Evolutionary conservation across 805 yeast genomes (phyloP), one percentile per base, ranked within the genome.

Genomic region (Diddensiella santjacobensis): DNA sequence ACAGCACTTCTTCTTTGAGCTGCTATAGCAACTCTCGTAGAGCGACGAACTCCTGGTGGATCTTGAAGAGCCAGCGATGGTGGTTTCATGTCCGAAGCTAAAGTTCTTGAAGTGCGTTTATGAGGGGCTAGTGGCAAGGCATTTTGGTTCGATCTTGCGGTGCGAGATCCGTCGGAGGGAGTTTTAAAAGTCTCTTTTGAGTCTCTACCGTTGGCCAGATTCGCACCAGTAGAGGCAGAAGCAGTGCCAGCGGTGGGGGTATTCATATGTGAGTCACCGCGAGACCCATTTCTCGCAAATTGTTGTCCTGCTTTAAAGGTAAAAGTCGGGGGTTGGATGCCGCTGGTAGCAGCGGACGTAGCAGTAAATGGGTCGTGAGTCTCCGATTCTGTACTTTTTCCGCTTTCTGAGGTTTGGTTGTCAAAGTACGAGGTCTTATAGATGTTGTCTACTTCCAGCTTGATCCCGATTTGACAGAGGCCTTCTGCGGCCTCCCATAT

Each of bases 401-500:
- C 8, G 13, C 20, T 5, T 17, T 15, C 15, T 26, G 15, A 17
- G 29, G 31, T 8, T 44, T 45, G 5, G 33, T 22, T 26, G n/a
- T 45, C 47, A 29, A 48, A 36, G 23, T 35, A 44, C 15, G 48
- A 46, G 15, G 45, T 33, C 35, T 54, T 52, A 42, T 61, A 70
- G 15, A 68, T 51, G 40, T 61, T 54, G 8, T 77, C 77, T 3
- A 83, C 79, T 49, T 80, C 78, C 17, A 88, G 74, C 49, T 77
- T 77, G 17, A 84, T 87, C 10, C 95, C 93, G 67, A 84, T 69
- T 42, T 74, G 72, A 58, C 88, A 80, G 42, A 93, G 69, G 38
- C 83, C 82, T 55, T 83, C 87, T 54, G 87, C 81, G 0, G 96
- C 88, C 61, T 88, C 96, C 78, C 93, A 88, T 36, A 88, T 74